Evolutionary conservation across 352 stramenopile genomes (phyloP), one percentile per base, ranked within the genome.

Genomic region (Globisporangium sylvaticum): DNA sequence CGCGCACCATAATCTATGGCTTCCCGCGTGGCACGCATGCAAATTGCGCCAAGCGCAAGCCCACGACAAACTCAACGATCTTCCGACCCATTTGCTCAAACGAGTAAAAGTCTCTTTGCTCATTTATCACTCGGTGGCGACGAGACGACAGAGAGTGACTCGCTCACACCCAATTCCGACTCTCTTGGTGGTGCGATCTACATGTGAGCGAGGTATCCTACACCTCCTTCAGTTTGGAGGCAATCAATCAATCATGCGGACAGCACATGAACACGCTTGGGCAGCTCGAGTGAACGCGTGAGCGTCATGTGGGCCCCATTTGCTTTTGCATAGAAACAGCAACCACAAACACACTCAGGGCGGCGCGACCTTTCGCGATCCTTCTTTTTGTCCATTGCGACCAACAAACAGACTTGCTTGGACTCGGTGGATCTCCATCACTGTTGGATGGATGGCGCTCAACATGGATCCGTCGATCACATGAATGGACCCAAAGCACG

Each of bases 31-130:
- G 29, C 53, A 29, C 31, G 55, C 31, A 61, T 31, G 39, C 31
- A 44, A 44, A 44, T 20, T n/a, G 39, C 18, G 10, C 20, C 42
- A 12, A 14, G 32, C n/a, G 55, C 55, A 37, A 61, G n/a, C 4
- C 29, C 20, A 61, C 55, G n/a, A 61, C 31, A 37, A 61, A 31
- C 55, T 61, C 55, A 61, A 61, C 31, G 55, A 61, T 61, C 55
- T 48, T 61, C 55, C 31, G 48, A 27, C 22, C 42, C 42, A 50
- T 48, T 48, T 48, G 53, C 27, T 20, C 25, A 22, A 9, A 5
- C 14, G 20, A 24, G 20, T 15, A 31, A 10, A 57, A 10, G 27
- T 15, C 10, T 56, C 50, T 10, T 55, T 31, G 8, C 27, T 15
- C 27, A 39, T 37, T 42, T 44, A 15, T 29, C 27, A 27, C 54